phyloP scores from a whole-genome alignment of 75 land plant species.

The Pseudotsuga menziesii region DNA sequence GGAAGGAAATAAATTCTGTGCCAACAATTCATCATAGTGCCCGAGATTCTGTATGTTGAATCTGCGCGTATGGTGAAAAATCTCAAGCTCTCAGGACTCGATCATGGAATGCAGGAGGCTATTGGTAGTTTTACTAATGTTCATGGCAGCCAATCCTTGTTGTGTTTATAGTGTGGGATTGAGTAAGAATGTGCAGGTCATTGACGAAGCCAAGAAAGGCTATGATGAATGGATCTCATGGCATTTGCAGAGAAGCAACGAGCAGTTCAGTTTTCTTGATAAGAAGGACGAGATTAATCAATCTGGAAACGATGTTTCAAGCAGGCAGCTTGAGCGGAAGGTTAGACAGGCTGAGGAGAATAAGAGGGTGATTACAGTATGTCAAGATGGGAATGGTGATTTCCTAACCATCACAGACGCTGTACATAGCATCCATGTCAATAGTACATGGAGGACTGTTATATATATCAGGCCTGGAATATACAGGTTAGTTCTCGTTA shows the following conservation, averaged over 20 bases:
- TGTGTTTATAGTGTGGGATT: background rate
- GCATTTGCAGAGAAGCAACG: background rate
- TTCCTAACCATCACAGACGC: slow-evolving; percentile 50
- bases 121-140: slow-evolving; percentile 12
- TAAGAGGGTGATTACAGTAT: slow-evolving; percentile 3
- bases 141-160: background rate
- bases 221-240: slow-evolving; percentile 10
- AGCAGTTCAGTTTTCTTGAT: background rate
- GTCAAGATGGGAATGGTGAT: slow-evolving; percentile 21
- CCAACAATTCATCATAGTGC: no score
- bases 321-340: background rate
- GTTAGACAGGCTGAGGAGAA: background rate
- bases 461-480: slow-evolving; percentile 44
- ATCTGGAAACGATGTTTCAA: background rate
- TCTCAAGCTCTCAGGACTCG: no score
- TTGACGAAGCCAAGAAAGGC: background rate
- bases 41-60: no score
- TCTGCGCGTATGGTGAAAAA: no score
- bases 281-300: background rate
- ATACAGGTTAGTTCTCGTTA: slow-evolving; percentile 25
- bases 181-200: background rate
- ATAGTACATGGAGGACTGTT: slow-evolving; percentile 37
- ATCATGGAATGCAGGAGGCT: no score
- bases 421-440: slow-evolving; percentile 29
- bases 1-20: no score